Evolutionary conservation across 495 filamentous ascomycete species (phyloP).

Genomic region (Penicillium alfredii): DNA sequence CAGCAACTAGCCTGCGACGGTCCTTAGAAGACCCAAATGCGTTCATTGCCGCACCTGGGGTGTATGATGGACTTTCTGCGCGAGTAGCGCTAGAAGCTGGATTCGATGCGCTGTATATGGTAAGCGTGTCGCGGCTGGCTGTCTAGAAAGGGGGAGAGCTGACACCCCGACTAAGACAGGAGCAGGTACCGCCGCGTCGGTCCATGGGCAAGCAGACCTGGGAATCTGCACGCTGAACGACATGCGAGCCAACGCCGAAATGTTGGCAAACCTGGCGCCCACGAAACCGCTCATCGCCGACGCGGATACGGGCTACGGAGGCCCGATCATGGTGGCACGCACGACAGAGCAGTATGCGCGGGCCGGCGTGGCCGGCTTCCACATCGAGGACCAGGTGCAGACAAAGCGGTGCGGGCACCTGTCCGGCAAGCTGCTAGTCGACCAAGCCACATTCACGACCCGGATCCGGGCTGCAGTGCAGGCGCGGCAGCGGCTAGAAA

Average conservation of each 20-base stretch:
- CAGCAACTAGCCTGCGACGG: slow-evolving; percentile 26
- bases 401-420: slow-evolving; percentile 66
- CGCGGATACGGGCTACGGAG: slow-evolving; percentile 63
- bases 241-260: slow-evolving; percentile 42
- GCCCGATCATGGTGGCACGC: slow-evolving; percentile 57
- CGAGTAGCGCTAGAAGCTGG: slow-evolving; percentile 56
- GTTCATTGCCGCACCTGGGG: slow-evolving; percentile 53
- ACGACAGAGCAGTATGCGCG: slow-evolving; percentile 59
- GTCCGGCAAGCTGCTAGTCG: slow-evolving; percentile 56
- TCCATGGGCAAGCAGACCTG: slow-evolving; percentile 62
- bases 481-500: slow-evolving; percentile 43
- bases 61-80: slow-evolving; percentile 65
- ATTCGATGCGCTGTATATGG: slow-evolving; percentile 63
- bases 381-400: slow-evolving; percentile 68
- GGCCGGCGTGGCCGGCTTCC: slow-evolving; percentile 61
- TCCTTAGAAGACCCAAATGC: slow-evolving; percentile 26
- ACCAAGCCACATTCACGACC: slow-evolving; percentile 43
- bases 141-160: slow-evolving; percentile 1
- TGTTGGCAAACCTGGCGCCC: slow-evolving; percentile 36
- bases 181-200: slow-evolving; percentile 60
- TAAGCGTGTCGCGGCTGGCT: slow-evolving; percentile 9
- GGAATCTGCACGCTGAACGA: slow-evolving; percentile 50
- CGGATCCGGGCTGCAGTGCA: slow-evolving; percentile 54
- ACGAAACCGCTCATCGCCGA: slow-evolving; percentile 59
- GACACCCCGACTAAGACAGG: slow-evolving; percentile 48